Evolutionary conservation across 306 rosid genomes (phyloP).

Genomic region (Sindora glabra): DNA sequence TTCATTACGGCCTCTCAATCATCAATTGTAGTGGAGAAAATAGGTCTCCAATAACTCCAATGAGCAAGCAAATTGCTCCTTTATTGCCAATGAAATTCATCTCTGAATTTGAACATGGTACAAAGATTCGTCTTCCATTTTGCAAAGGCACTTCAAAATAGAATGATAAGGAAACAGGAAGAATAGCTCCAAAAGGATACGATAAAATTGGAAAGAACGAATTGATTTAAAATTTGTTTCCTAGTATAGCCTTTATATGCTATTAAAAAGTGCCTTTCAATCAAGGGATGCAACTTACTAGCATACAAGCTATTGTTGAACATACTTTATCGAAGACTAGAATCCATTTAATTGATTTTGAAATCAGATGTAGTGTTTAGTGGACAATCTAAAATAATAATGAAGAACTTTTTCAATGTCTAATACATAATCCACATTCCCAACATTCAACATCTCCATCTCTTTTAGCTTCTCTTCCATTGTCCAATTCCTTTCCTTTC

Average conservation of each 20-base stretch:
- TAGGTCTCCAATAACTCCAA: constrained; percentile 46
- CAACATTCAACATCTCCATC: too few species aligned
- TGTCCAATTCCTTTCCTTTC: too few species aligned
- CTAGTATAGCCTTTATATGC: constrained; percentile 2
- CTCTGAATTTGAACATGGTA: constrained; percentile 19
- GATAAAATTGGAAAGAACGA: constrained; percentile 1
- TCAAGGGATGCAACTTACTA: constrained; percentile 42
- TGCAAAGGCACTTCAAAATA: constrained; percentile 47
- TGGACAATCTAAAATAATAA: constrained; percentile 40
- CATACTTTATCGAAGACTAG: constrained; percentile 30
- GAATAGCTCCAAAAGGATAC: neutral
- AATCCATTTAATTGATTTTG: constrained; percentile 60
- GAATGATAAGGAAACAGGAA: constrained; percentile 50
- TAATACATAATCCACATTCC: too few species aligned
- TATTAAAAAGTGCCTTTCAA: constrained; percentile 46
- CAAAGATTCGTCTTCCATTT: constrained; percentile 50
- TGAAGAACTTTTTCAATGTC: too few species aligned
- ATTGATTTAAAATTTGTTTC: neutral
- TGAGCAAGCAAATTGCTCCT: constrained; percentile 51
- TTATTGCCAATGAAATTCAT: constrained; percentile 43
- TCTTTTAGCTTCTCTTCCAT: too few species aligned
- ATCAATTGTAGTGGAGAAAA: constrained; percentile 69
- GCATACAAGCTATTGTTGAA: constrained; percentile 56
- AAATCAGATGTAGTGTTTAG: constrained; percentile 43
- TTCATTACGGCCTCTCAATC: too few species aligned